A percentile compares a stretch with the other conserved stretches of the same genome.
Evolutionary conservation across 2,329 filamentous ascomycete genomes (phyloP).

Genomic region (Chaetomium strumarium): DNA sequence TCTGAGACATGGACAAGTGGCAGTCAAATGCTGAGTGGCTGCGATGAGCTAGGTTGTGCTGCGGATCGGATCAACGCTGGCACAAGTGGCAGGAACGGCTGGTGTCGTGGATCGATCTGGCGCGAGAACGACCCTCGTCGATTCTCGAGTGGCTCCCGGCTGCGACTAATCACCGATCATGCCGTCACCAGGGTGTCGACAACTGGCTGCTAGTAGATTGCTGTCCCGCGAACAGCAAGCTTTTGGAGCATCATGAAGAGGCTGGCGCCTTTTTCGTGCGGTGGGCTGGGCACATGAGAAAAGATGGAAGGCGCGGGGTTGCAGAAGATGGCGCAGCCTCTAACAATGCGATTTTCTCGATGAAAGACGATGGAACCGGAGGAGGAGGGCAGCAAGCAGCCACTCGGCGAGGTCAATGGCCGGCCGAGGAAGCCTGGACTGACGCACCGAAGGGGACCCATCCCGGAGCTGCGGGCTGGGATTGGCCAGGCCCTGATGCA

Average conservation of each 20-base stretch:
- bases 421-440: not conserved
- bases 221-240: slow-evolving; percentile 1
- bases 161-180: slow-evolving; percentile 18
- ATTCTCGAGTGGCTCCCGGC: slow-evolving; percentile 6
- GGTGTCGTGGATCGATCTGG: slow-evolving; percentile 9
- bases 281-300: slow-evolving; percentile 11
- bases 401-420: not conserved
- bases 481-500: slow-evolving; percentile 15
- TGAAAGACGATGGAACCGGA: slow-evolving; percentile 3
- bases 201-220: not conserved
- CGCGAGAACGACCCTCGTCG: slow-evolving; percentile 11
- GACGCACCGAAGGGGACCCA: not conserved
- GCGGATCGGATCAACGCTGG: slow-evolving; percentile 13
- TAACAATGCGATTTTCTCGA: slow-evolving; percentile 9
- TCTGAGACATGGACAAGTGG: slow-evolving; percentile 26
- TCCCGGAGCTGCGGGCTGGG: not conserved
- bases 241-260: slow-evolving; percentile 2
- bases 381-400: not conserved
- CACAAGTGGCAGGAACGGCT: slow-evolving; percentile 18
- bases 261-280: not conserved
- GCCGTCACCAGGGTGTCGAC: not conserved
- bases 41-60: slow-evolving; percentile 5
- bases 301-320: slow-evolving; percentile 3
- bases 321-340: slow-evolving; percentile 8
- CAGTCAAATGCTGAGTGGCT: slow-evolving; percentile 18